These are phyloP conservation scores for Picochlorum sp. DNA, from an alignment of 139 green algal genomes.

Conservation along the genomic window DNA sequence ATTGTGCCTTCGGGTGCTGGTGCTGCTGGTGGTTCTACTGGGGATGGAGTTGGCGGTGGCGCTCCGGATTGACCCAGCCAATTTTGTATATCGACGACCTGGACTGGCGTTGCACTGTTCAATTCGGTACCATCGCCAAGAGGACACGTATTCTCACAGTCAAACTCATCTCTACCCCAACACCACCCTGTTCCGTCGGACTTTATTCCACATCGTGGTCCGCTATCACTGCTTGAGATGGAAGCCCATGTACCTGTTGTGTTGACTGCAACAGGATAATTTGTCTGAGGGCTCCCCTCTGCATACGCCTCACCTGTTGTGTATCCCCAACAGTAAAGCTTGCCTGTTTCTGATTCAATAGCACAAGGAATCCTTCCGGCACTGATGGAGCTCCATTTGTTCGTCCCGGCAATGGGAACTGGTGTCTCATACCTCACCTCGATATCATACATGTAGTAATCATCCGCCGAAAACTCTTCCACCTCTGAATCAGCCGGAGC, in stretches of 20 bases:
- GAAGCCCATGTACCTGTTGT: not conserved
- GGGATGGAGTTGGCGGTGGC: constrained; percentile 1
- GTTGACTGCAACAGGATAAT: not conserved
- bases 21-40: not conserved
- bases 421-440: not conserved
- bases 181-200: constrained; percentile 2
- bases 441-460: not conserved
- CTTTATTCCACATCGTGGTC: constrained; percentile 6
- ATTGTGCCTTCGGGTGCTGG: not conserved
- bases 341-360: not conserved
- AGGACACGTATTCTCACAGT: constrained; percentile 6
- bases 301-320: constrained; percentile 10
- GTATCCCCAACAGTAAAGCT: constrained; percentile 9
- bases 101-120: constrained; percentile 1
- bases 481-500: not conserved
- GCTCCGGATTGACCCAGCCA: not conserved
- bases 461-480: not conserved
- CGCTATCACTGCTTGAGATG: not conserved
- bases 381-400: constrained; percentile 4
- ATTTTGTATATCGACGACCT: constrained; percentile 3
- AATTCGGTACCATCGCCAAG: constrained; percentile 2
- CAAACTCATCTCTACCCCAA: constrained; percentile 8
- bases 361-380: constrained; percentile 9
- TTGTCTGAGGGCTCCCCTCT: constrained; percentile 5
- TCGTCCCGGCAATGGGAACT: constrained; percentile 3